A percentile compares a stretch with the other conserved stretches of the same genome.
These are phyloP conservation scores for Lodderomyces parapsilosis DNA, from an alignment of 1,139 yeast genomes.

Conservation along the genomic window DNA sequence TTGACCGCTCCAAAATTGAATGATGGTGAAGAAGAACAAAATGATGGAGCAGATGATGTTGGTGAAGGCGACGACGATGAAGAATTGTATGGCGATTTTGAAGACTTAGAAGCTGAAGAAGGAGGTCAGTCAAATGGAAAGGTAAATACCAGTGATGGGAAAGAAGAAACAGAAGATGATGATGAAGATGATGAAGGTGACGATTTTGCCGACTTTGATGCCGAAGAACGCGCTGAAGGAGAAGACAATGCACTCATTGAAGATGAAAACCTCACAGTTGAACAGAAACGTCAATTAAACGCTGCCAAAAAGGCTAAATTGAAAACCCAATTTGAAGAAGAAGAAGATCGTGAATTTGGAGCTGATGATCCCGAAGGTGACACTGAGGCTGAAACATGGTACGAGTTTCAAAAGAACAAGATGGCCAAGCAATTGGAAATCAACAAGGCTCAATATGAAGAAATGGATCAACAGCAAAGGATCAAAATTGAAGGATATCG, in stretches of 20 bases:
- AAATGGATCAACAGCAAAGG: constrained; percentile 74
- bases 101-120: constrained; percentile 63
- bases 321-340: constrained; percentile 86
- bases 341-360: constrained; percentile 75
- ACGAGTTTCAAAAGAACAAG: constrained; percentile 93
- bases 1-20: constrained; percentile 63
- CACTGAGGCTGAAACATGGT: constrained; percentile 90
- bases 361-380: constrained; percentile 74
- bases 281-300: constrained; percentile 72
- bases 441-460: constrained; percentile 74
- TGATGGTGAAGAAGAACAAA: constrained; percentile 39
- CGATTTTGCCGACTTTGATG: constrained; percentile 57
- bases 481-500: constrained; percentile 85
- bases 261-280: constrained; percentile 49
- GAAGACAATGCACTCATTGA: constrained; percentile 29
- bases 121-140: constrained; percentile 20
- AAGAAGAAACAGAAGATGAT: constrained; percentile 21
- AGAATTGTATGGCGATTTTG: constrained; percentile 74
- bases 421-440: constrained; percentile 95
- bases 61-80: constrained; percentile 45
- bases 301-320: constrained; percentile 89
- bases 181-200: constrained; percentile 30
- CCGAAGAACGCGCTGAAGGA: constrained; percentile 44
- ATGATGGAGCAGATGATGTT: constrained; percentile 29
- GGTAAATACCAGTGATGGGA: too few relatives aligned